Percentiles rank a stretch among this genome's conserved stretches.
Conservation (phyloP, 495 filamentous ascomycete genomes). For the Neurospora terricola region DNA sequence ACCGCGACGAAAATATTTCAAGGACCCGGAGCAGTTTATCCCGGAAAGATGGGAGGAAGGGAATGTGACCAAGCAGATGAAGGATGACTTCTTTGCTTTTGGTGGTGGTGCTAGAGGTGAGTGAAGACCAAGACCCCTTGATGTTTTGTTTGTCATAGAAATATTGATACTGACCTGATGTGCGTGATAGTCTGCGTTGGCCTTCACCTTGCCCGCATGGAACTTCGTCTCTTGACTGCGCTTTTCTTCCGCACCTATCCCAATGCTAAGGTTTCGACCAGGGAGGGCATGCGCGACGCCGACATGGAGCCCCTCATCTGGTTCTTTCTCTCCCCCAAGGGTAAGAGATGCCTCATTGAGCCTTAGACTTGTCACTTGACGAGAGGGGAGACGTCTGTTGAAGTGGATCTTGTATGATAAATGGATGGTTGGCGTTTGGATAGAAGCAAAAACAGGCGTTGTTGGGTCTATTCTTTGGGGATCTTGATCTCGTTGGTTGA, state of each 20-base stretch:
- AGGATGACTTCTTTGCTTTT: conserved; percentile 42
- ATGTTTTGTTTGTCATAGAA: conserved; percentile 23
- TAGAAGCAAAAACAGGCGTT: not conserved
- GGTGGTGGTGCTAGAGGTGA: conserved; percentile 34
- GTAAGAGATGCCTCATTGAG: conserved; percentile 37
- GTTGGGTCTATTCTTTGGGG: not conserved
- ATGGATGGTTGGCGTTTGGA: not conserved
- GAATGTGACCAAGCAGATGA: conserved; percentile 38
- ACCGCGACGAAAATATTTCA: conserved; percentile 25
- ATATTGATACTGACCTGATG: not conserved
- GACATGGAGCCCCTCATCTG: conserved; percentile 35
- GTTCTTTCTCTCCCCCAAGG: conserved; percentile 36
- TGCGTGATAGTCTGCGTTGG: conserved; percentile 25
- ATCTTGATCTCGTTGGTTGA: not conserved
- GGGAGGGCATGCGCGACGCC: conserved; percentile 32
- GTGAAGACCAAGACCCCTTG: conserved; percentile 15
- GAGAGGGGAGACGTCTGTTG: not conserved
- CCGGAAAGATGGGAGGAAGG: conserved; percentile 19
- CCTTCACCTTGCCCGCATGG: conserved; percentile 23
- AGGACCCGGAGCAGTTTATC: conserved; percentile 24
- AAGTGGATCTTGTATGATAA: not conserved
- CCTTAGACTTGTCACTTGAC: not conserved
- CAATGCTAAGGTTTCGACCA: conserved; percentile 13
- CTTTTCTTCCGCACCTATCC: conserved; percentile 25
- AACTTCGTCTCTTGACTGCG: conserved; percentile 20